Percentiles rank a stretch among this genome's conserved stretches.
These are phyloP conservation scores for Patellifolia procumbens DNA, from an alignment of 179 eudicot genomes.

Conservation along the genomic window DNA sequence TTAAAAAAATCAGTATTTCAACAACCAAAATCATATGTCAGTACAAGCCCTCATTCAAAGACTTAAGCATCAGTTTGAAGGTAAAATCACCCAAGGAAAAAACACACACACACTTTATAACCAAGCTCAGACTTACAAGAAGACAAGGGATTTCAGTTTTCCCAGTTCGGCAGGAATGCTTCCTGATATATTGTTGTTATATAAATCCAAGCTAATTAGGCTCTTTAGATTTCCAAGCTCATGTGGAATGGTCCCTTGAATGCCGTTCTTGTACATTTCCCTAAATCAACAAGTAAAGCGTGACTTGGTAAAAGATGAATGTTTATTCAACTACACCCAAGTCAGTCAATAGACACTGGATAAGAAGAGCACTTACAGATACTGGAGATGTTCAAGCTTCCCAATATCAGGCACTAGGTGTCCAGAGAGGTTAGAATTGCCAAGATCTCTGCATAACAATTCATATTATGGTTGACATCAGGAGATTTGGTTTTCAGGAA, in stretches of 20 bases:
- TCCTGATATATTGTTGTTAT: slow-evolving; percentile 84
- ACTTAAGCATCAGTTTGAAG: background rate
- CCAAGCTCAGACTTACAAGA: slow-evolving; percentile 53
- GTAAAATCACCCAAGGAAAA: background rate
- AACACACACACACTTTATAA: background rate
- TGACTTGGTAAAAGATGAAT: background rate
- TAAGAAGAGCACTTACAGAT: slow-evolving; percentile 56
- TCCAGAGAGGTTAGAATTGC: slow-evolving; percentile 87
- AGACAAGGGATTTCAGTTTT: slow-evolving; percentile 70
- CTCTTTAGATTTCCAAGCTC: slow-evolving; percentile 90
- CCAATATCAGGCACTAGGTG: slow-evolving; percentile 90
- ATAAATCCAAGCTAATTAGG: slow-evolving; percentile 91
- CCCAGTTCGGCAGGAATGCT: slow-evolving; percentile 72
- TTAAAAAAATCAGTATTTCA: background rate
- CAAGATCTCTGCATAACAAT: slow-evolving; percentile 71
- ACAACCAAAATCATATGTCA: background rate
- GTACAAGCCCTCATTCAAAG: background rate
- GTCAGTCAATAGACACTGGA: background rate
- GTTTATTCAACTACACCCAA: background rate
- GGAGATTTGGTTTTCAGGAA: background rate
- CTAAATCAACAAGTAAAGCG: slow-evolving; percentile 43
- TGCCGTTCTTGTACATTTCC: slow-evolving; percentile 91
- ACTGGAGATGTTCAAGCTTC: slow-evolving; percentile 86
- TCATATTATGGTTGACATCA: slow-evolving; percentile 8
- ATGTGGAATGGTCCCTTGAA: slow-evolving; percentile 73